Conservation (phyloP, 805 yeast species). For the Torulaspora maleeae region DNA sequence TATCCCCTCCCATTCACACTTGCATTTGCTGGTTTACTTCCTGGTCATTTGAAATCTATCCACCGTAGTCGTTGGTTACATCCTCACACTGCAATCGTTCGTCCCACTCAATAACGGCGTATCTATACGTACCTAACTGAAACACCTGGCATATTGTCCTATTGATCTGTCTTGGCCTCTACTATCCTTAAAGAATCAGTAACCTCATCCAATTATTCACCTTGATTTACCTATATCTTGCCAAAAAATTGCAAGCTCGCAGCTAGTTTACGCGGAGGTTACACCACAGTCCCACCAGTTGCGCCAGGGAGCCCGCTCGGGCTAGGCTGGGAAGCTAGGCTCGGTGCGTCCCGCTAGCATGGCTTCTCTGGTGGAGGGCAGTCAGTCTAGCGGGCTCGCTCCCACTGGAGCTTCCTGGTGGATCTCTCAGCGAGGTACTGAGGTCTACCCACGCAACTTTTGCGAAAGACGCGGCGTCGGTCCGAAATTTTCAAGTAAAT, state of each 20-base stretch:
- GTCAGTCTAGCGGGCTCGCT: neutral
- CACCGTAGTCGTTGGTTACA: neutral
- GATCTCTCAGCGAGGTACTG: no score
- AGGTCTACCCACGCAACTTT: neutral
- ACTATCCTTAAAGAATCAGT: neutral
- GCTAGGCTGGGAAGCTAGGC: neutral
- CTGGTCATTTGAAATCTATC: neutral
- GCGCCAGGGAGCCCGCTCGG: neutral
- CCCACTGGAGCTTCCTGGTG: slow-evolving; percentile 1
- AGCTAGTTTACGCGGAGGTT: slow-evolving; percentile 1
- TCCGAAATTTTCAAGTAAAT: neutral
- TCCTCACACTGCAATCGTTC: slow-evolving; percentile 1
- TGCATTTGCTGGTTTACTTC: neutral
- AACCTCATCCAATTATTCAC: neutral
- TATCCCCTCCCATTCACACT: neutral
- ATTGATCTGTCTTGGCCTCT: slow-evolving; percentile 15
- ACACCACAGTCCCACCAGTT: neutral
- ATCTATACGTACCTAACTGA: slow-evolving; percentile 81
- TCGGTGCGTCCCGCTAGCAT: neutral
- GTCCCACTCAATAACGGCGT: slow-evolving; percentile 5
- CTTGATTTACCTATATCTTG: slow-evolving; percentile 9
- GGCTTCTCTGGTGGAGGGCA: no score
- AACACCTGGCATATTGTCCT: slow-evolving; percentile 87
- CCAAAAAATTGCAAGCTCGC: slow-evolving; percentile 5
- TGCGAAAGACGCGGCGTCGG: neutral